phyloP scores from a whole-genome alignment of 352 stramenopile species.

The Globisporangium rhizosaccharum region DNA sequence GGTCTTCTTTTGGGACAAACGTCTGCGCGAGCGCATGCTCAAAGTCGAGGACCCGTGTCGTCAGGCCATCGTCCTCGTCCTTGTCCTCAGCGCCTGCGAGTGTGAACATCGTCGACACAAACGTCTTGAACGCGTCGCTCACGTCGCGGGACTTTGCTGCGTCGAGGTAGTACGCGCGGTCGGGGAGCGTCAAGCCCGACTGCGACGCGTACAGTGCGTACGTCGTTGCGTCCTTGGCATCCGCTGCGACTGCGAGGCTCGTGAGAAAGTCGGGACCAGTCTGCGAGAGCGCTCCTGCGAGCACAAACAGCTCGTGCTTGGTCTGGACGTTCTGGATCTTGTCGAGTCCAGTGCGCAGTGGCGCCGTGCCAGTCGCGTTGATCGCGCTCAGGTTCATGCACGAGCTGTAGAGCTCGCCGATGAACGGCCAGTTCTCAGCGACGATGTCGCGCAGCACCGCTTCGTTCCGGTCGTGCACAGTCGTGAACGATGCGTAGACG shows the following conservation, averaged over 20 bases:
- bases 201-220: constrained; percentile 84
- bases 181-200: constrained; percentile 81
- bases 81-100: constrained; percentile 34
- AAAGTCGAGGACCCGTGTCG: constrained; percentile 74
- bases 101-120: constrained; percentile 70
- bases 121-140: constrained; percentile 61
- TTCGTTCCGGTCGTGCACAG: constrained; percentile 24
- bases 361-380: constrained; percentile 32
- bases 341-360: constrained; percentile 28
- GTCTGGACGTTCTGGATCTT: constrained; percentile 26
- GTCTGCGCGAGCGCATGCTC: constrained; percentile 76
- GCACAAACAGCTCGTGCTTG: constrained; percentile 38
- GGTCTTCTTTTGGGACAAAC: constrained; percentile 87
- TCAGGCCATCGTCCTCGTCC: constrained; percentile 12
- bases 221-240: constrained; percentile 81
- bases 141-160: constrained; percentile 71
- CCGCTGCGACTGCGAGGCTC: constrained; percentile 50
- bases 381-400: constrained; percentile 60
- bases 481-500: constrained; percentile 20
- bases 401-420: constrained; percentile 52
- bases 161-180: constrained; percentile 92
- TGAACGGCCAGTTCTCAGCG: constrained; percentile 39
- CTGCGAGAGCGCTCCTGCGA: constrained; percentile 49
- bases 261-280: constrained; percentile 79
- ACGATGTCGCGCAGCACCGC: constrained; percentile 23